Conservation (phyloP, 805 yeast genomes). For the Monosporozyma solicola region DNA sequence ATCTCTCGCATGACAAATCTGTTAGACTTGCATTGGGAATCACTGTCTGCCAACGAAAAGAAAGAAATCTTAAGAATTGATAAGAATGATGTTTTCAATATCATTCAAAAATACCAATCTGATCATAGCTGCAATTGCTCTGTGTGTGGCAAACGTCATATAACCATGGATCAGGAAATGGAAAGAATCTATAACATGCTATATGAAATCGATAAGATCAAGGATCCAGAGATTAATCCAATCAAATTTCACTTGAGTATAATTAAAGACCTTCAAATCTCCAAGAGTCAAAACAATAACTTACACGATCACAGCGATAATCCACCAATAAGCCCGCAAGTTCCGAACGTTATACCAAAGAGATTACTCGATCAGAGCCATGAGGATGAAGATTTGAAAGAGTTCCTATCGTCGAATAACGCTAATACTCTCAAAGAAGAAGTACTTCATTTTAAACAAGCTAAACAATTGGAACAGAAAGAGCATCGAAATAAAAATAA, state of each 20-base stretch:
- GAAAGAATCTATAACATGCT: constrained; percentile 64
- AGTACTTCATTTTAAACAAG: constrained; percentile 27
- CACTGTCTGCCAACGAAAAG: constrained; percentile 51
- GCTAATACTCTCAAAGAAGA: constrained; percentile 25
- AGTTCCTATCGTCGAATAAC: constrained; percentile 18
- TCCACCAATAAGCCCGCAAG: background rate
- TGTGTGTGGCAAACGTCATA: constrained; percentile 67
- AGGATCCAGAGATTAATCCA: constrained; percentile 26
- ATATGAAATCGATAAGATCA: constrained; percentile 41
- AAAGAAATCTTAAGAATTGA: constrained; percentile 55
- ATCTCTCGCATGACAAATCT: constrained; percentile 17
- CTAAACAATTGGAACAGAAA: constrained; percentile 16
- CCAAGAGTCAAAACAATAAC: constrained; percentile 10
- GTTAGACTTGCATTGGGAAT: constrained; percentile 48
- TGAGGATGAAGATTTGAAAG: constrained; percentile 11
- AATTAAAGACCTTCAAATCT: constrained; percentile 27
- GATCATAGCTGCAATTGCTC: constrained; percentile 53
- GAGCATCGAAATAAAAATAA: background rate
- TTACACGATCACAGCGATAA: background rate
- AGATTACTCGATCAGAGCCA: background rate
- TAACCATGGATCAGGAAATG: constrained; percentile 66
- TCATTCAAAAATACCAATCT: constrained; percentile 52
- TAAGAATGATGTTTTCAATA: constrained; percentile 56
- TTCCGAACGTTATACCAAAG: background rate
- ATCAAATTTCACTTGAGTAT: constrained; percentile 27